Percentiles rank a stretch among this genome's conserved stretches.
Evolutionary conservation across 345 rosid genomes (phyloP).

Genomic region (Xanthoceras sorbifolium): DNA sequence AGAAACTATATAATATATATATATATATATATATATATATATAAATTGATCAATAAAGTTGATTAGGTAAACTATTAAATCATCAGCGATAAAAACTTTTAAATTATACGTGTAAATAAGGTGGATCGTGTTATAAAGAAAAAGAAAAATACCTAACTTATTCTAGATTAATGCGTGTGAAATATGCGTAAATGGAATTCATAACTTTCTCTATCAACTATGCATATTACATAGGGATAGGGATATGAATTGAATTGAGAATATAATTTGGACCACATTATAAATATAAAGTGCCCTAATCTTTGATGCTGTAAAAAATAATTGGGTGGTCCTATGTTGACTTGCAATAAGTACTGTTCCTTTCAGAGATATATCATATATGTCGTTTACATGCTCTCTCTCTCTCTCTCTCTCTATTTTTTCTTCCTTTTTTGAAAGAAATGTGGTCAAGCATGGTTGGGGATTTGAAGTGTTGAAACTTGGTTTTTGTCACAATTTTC

Average conservation of each 20-base stretch:
- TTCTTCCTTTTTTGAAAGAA: conserved; percentile 1
- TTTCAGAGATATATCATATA: background rate
- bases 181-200: too few species aligned
- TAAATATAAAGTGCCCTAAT: conserved; percentile 28
- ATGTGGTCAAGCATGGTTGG: background rate
- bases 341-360: conserved; percentile 1
- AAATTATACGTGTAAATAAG: too few species aligned
- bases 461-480: conserved; percentile 16
- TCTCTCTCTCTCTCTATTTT: too few species aligned
- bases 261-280: conserved; percentile 41
- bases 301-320: conserved; percentile 32
- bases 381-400: background rate
- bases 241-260: too few species aligned
- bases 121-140: too few species aligned
- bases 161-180: background rate
- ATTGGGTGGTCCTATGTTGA: conserved; percentile 35
- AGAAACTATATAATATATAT: too few species aligned
- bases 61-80: too few species aligned
- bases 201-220: background rate
- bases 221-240: background rate
- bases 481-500: background rate
- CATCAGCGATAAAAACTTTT: background rate
- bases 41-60: too few species aligned
- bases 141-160: background rate
- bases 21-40: too few species aligned